These are phyloP conservation scores for Claviceps paspali DNA, from an alignment of 2,329 filamentous ascomycete species.

Conservation along the genomic window DNA sequence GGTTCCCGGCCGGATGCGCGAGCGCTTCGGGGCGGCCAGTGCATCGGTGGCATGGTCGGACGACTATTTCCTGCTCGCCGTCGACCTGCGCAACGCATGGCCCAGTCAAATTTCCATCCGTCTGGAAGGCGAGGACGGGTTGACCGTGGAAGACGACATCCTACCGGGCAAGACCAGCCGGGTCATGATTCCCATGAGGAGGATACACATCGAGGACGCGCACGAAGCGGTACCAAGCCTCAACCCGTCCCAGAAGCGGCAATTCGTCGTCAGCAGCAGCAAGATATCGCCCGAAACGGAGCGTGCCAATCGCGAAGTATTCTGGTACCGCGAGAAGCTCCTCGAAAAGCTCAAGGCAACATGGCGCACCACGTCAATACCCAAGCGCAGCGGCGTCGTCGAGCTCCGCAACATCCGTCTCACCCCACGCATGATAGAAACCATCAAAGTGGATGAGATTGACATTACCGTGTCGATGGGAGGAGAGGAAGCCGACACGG, in stretches of 20 bases:
- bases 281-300: constrained; percentile 70
- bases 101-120: constrained; percentile 59
- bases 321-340: constrained; percentile 81
- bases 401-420: constrained; percentile 66
- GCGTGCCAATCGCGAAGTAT: constrained; percentile 61
- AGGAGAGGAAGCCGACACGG: constrained; percentile 2
- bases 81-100: constrained; percentile 86
- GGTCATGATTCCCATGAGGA: constrained; percentile 59
- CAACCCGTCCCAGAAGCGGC: constrained; percentile 69
- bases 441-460: constrained; percentile 66
- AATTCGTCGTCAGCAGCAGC: constrained; percentile 76
- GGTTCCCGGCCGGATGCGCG: constrained; percentile 48
- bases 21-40: constrained; percentile 21
- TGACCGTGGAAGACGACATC: constrained; percentile 38
- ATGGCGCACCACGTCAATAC: constrained; percentile 47
- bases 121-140: constrained; percentile 37
- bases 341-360: constrained; percentile 54
- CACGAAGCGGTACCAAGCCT: constrained; percentile 65
- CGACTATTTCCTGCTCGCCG: constrained; percentile 55
- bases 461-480: constrained; percentile 38
- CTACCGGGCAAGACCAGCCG: constrained; percentile 57
- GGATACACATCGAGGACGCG: constrained; percentile 62
- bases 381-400: constrained; percentile 46
- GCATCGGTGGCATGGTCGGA: constrained; percentile 34
- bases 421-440: constrained; percentile 65